Base-by-base conservation (phyloP, 2,329 filamentous ascomycete genomes). In the Fusarium illudens region DNA sequence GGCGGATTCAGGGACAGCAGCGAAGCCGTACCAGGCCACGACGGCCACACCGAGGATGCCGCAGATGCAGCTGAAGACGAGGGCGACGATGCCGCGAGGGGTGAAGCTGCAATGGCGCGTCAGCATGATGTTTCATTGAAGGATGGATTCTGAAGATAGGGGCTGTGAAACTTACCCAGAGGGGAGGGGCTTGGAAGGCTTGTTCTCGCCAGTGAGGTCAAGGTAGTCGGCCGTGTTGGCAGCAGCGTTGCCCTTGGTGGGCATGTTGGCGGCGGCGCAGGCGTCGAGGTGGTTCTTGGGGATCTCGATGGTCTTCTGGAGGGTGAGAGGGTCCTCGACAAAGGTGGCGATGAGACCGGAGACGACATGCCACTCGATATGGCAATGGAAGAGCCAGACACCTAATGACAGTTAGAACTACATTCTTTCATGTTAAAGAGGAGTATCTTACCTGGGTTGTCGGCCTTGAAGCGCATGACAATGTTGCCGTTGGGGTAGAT, bases 301-400 rank as follows among this genome's bases (percentile, higher is more conserved):
- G 33, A 96, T 86, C 2, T 78, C 81, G 44, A 90, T 73, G 0
- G 78, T 81, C 66, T 86, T 78, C 74, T 94, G 91, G 0, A 96
- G 75, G 15, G 87, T 83, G 5, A 84, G 76, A 0, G 89, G 89
- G 0, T 87, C 86, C 78, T 91, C 89, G 64, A 91, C 77, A 67
- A 92, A 85, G 2, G 87, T 88, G 32, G 88, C 85, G 6, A 87
- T 82, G 5, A 93, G 83, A 22, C 91, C 91, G 3, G 87, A 88
- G 7, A 84, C 79, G 60, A 92, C 82, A 75, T 93, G 91, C 90
- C 90, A 95, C 75, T 92, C 90, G 56, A 94, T 90, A 76, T 95
- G 92, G 77, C 92, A 94, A 77, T 94, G 92, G 81, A 94, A 92
- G 3, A 91, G 78, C 89, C 89, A 92, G 46, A 91, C 81, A n/a